Evolutionary conservation across 192 early-diverging fungal species (phyloP).

Genomic region (Backusella parvicylindrica): DNA sequence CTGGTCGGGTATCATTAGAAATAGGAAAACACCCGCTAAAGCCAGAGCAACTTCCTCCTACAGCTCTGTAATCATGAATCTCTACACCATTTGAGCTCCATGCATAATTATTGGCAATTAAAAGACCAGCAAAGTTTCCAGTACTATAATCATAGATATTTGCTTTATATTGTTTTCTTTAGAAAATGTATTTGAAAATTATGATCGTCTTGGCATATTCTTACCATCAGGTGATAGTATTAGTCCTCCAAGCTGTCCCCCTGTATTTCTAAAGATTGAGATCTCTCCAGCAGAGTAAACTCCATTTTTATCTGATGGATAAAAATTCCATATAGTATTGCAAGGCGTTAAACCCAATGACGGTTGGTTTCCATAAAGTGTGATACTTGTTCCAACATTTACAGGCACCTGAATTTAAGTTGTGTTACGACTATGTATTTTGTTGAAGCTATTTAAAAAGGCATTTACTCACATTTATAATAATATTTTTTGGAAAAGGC

Average conservation of each 20-base stretch:
- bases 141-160: not conserved
- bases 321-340: constrained; percentile 10
- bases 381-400: not conserved
- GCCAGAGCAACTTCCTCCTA: not conserved
- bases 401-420: not conserved
- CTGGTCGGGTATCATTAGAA: not conserved
- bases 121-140: not conserved
- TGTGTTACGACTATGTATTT: not conserved
- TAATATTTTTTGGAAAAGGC: not conserved
- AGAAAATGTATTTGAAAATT: not conserved
- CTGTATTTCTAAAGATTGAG: not conserved
- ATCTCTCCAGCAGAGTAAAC: not conserved
- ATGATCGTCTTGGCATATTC: not conserved
- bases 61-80: constrained; percentile 3
- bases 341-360: not conserved
- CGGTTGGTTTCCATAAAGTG: not conserved
- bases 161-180: not conserved
- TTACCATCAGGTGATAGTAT: not conserved
- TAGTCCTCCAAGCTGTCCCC: not conserved
- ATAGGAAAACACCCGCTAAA: not conserved
- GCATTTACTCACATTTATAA: not conserved
- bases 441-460: not conserved
- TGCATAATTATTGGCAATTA: not conserved
- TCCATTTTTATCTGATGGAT: not conserved
- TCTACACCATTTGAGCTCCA: constrained; percentile 5